Conservation (phyloP, 2,329 filamentous ascomycete species). For the Ophiostoma angusticollis region DNA sequence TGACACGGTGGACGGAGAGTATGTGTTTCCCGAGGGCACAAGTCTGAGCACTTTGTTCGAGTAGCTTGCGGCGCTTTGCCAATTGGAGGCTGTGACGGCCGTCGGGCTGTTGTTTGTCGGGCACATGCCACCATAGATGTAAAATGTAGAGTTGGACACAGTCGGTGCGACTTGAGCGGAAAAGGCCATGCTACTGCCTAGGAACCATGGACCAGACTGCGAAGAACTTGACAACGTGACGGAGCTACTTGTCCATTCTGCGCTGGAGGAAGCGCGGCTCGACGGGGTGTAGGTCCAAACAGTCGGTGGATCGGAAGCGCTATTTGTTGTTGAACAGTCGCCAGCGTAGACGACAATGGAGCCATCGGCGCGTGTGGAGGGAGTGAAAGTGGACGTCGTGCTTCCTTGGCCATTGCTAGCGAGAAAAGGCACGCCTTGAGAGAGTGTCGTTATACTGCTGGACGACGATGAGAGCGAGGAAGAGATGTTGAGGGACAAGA, state of each 20-base stretch:
- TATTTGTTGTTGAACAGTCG: slow-evolving; percentile 42
- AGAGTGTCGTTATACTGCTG: slow-evolving; percentile 33
- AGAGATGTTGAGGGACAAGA: slow-evolving; percentile 56
- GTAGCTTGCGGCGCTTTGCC: slow-evolving; percentile 62
- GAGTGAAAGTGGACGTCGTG: slow-evolving; percentile 47
- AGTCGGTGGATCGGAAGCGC: slow-evolving; percentile 17
- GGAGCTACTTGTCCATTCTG: slow-evolving; percentile 3
- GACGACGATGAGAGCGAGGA: slow-evolving; percentile 36
- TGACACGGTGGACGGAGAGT: slow-evolving; percentile 26
- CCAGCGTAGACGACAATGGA: slow-evolving; percentile 64
- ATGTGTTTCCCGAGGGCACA: slow-evolving; percentile 30
- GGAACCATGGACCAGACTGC: slow-evolving; percentile 32
- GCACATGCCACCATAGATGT: slow-evolving; percentile 88
- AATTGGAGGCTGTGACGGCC: slow-evolving; percentile 28
- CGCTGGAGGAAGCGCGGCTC: background rate
- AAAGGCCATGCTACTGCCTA: slow-evolving; percentile 51
- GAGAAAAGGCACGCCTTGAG: slow-evolving; percentile 51
- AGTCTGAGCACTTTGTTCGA: slow-evolving; percentile 66
- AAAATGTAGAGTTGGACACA: slow-evolving; percentile 44
- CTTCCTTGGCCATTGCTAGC: slow-evolving; percentile 22
- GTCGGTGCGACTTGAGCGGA: slow-evolving; percentile 44
- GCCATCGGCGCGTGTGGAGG: slow-evolving; percentile 53
- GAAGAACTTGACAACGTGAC: slow-evolving; percentile 2
- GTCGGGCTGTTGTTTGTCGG: slow-evolving; percentile 28
- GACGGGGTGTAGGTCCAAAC: slow-evolving; percentile 53